Evolutionary conservation across 2,329 filamentous ascomycete species (phyloP).

Genomic region (Colletotrichum camelliae): DNA sequence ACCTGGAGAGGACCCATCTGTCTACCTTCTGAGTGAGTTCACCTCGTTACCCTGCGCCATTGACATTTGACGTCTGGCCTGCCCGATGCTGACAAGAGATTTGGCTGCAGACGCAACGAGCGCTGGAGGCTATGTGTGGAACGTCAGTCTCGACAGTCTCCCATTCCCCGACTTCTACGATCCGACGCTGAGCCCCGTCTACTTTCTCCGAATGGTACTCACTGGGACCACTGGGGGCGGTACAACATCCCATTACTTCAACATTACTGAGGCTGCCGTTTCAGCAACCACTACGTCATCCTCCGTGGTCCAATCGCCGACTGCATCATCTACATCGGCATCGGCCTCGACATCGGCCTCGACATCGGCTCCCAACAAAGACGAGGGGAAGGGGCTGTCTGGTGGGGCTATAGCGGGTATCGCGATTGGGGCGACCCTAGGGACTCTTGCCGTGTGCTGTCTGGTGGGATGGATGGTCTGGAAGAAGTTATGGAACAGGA

Average conservation of each 20-base stretch:
- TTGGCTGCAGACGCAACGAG: neutral
- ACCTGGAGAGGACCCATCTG: neutral
- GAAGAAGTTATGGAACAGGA: neutral
- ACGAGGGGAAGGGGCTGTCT: neutral
- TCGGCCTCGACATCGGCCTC: rapidly evolving
- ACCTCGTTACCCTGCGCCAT: neutral
- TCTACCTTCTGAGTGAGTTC: neutral
- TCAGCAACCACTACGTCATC: neutral
- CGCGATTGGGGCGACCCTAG: neutral
- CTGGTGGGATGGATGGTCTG: neutral
- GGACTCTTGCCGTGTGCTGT: neutral
- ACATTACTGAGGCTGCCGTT: neutral
- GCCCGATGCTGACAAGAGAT: neutral
- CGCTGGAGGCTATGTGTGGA: neutral
- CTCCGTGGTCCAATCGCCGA: neutral
- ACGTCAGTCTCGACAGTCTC: neutral
- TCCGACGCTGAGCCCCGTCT: neutral
- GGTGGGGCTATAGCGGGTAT: neutral
- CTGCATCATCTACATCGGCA: neutral
- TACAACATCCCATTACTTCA: neutral
- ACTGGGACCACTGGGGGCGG: neutral
- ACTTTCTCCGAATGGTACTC: neutral
- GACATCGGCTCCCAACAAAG: neutral
- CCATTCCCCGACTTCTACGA: neutral
- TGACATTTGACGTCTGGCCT: neutral